Evolutionary conservation across 163 green algal genomes (phyloP).

Genomic region (Volvox carteri): DNA sequence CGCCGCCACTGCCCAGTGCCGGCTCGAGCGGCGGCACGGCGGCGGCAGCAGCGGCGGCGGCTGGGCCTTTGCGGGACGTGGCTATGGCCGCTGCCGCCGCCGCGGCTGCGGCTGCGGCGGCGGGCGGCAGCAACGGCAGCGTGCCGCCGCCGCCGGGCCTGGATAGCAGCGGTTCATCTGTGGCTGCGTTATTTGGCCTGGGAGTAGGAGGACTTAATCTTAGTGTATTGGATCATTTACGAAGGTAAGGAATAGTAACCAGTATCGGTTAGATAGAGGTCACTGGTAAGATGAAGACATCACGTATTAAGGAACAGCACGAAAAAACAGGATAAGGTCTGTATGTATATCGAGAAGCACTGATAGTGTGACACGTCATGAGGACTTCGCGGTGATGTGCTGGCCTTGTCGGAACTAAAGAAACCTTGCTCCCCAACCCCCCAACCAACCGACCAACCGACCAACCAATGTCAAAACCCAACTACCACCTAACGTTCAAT

Average conservation of each 20-base stretch:
- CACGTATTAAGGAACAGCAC: no score
- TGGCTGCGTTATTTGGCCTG: constrained; percentile 35
- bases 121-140: background rate
- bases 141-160: background rate
- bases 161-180: constrained; percentile 8
- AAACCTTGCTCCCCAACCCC: no score
- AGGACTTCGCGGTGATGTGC: no score
- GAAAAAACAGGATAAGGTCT: no score
- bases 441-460: no score
- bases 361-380: no score
- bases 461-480: no score
- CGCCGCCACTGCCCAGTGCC: background rate
- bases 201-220: background rate
- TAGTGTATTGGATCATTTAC: constrained; percentile 34
- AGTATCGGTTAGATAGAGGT: no score
- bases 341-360: no score
- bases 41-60: background rate
- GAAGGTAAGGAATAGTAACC: background rate
- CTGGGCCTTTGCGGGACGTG: background rate
- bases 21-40: background rate
- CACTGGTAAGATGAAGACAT: no score
- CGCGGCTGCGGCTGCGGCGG: background rate
- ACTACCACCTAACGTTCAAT: no score
- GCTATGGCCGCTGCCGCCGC: background rate
- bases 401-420: no score